Percentiles rank a stretch among this genome's conserved stretches.
Conservation (phyloP, 257 asterid genomes). For the Echium plantagineum region DNA sequence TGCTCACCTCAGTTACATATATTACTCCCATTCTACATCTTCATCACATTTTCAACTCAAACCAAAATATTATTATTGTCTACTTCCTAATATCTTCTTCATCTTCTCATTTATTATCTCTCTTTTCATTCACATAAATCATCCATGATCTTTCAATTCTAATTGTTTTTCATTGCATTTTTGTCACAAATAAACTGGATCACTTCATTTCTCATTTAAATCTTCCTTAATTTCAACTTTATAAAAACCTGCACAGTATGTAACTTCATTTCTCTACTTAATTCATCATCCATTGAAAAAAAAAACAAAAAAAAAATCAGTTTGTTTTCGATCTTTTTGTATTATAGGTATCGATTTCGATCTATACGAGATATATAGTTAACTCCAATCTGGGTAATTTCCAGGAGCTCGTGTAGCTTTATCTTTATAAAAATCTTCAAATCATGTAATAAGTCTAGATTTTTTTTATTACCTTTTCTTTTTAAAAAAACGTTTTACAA, state of each 20-base stretch:
- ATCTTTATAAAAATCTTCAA: conserved; percentile 29
- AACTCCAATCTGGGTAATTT: conserved; percentile 27
- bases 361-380: conserved; percentile 1
- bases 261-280: conserved; percentile 19
- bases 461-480: neutral
- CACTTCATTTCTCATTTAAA: conserved; percentile 12
- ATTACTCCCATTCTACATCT: no score
- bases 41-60: neutral
- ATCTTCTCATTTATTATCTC: no score
- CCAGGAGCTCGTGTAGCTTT: conserved; percentile 31
- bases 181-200: conserved; percentile 29
- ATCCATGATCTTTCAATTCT: neutral
- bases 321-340: neutral
- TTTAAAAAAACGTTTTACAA: neutral
- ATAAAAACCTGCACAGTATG: conserved; percentile 52
- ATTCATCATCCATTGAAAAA: conserved; percentile 10
- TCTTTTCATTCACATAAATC: neutral
- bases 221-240: conserved; percentile 40
- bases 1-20: neutral
- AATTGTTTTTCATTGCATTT: neutral
- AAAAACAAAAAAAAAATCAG: conserved; percentile 7
- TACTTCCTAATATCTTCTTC: no score
- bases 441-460: conserved; percentile 26
- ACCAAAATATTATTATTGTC: no score
- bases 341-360: no score